A percentile compares a stretch with the other conserved stretches of the same genome.
These are phyloP conservation scores for Karstenula rhodostoma DNA, from an alignment of 2,329 filamentous ascomycete genomes.

Conservation along the genomic window DNA sequence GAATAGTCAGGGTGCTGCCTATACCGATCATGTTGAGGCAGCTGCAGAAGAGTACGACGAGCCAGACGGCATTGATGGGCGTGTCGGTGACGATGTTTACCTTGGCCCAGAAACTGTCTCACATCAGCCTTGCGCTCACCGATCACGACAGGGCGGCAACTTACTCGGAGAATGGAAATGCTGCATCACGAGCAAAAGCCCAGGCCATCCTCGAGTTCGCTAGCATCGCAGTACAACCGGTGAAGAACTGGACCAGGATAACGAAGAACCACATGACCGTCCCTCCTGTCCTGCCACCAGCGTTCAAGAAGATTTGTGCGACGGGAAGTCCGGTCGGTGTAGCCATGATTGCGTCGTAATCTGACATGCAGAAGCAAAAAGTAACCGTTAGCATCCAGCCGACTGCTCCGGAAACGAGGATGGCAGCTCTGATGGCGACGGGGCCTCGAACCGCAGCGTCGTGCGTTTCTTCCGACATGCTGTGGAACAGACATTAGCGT, in stretches of 20 bases:
- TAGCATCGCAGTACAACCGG: constrained; percentile 69
- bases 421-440: constrained; percentile 65
- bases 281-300: constrained; percentile 64
- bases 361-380: constrained; percentile 69
- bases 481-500: constrained; percentile 41
- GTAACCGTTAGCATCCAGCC: constrained; percentile 71
- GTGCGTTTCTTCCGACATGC: constrained; percentile 72
- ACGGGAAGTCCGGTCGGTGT: constrained; percentile 68
- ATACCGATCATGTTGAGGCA: constrained; percentile 62
- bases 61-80: constrained; percentile 70
- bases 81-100: constrained; percentile 64
- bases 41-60: constrained; percentile 66
- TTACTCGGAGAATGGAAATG: constrained; percentile 67
- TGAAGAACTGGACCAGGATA: constrained; percentile 71
- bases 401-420: constrained; percentile 66
- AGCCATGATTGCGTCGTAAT: constrained; percentile 63
- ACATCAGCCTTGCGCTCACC: constrained; percentile 29
- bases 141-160: constrained; percentile 20
- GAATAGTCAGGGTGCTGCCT: constrained; percentile 60
- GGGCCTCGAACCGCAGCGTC: constrained; percentile 69
- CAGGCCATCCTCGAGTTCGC: constrained; percentile 70
- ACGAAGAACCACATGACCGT: constrained; percentile 69
- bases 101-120: constrained; percentile 58
- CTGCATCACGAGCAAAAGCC: constrained; percentile 67
- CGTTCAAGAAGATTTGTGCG: constrained; percentile 66